These are phyloP conservation scores for Tolypocladium inflatum DNA, from an alignment of 2,329 filamentous ascomycete species.

Conservation along the genomic window DNA sequence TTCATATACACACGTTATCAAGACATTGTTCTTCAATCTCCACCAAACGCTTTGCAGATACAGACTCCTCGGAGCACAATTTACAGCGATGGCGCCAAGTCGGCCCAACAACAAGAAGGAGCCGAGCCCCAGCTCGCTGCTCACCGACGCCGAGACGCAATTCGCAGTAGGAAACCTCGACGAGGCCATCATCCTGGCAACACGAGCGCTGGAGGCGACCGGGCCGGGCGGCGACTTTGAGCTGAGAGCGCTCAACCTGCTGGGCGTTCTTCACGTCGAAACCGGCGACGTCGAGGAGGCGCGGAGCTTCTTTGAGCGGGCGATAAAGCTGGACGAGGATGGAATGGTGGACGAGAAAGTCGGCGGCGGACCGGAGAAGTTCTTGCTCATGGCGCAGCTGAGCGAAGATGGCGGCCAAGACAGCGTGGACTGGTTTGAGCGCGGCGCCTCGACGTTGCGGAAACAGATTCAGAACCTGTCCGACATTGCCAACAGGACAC, in stretches of 20 bases:
- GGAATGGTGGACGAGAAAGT: conserved; percentile 59
- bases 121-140: conserved; percentile 16
- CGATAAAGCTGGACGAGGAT: conserved; percentile 67
- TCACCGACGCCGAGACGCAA: conserved; percentile 31
- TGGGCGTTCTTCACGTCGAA: conserved; percentile 77
- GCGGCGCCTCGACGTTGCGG: conserved; percentile 63
- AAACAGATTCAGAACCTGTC: conserved; percentile 58
- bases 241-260: conserved; percentile 60
- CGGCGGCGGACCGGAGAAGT: conserved; percentile 86
- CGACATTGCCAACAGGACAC: conserved; percentile 27
- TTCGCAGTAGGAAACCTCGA: conserved; percentile 32
- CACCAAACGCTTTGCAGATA: background rate
- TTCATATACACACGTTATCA: background rate
- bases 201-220: conserved; percentile 32
- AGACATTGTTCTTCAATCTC: background rate
- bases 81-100: conserved; percentile 28
- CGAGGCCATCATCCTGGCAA: conserved; percentile 28
- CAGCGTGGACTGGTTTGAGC: conserved; percentile 58
- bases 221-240: conserved; percentile 38
- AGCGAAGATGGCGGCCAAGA: conserved; percentile 60
- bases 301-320: conserved; percentile 59
- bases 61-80: background rate
- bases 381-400: conserved; percentile 87
- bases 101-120: conserved; percentile 27
- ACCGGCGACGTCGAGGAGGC: conserved; percentile 72